Base-by-base conservation (phyloP, 2,329 filamentous ascomycete species). In the Sporothrix curviconia region DNA sequence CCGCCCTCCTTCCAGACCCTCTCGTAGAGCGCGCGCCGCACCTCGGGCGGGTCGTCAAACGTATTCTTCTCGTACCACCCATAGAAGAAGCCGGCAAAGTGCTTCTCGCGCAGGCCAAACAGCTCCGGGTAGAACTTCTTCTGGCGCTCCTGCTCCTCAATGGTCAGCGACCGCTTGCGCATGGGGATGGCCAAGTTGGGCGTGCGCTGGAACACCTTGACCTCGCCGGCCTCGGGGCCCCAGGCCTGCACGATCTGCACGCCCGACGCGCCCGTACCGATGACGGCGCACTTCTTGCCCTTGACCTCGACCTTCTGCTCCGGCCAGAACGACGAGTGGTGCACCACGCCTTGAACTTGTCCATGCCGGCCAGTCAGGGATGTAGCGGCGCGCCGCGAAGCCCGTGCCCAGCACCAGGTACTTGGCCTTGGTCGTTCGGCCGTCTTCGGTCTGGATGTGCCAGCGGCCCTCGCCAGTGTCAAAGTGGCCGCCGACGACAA, bases 111-210 rank as follows among this genome's bases (percentile, higher is more conserved):
- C 34, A 72, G 68, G 28, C 70, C 70, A 66, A 82, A 86, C 2
- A 87, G 70, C 52, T 78, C 70, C 0, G 70, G 72, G 51, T 82
- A 81, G 36, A 66, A 69, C 7, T 61, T 62, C 62, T 79, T 79
- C 22, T 63, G 66, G 2, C 65, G 64, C 24, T 80, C 70, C 63
- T 86, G 79, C 60, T 83, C 78, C 57, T 77, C 72, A 11, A 66
- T 69, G 0, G 74, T 76, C 28, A 85, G 70, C 1, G 70, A 40
- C 2, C 72, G 69, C 58, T 78, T 76, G 2, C 76, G 73, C 81
- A 88, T 85, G 0, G 84, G 83, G 0, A 87, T 64, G 0, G 81
- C 82, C 7, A 85, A 71, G 59, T 87, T 88, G 0, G 85, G 85
- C 1, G 83, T 87, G 11, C 85, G 77, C 64, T 87, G 83, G 67